A percentile compares a stretch with the other conserved stretches of the same genome.
Conservation (phyloP, 371 early-diverging fungal genomes). For the Mucor piriformis region DNA sequence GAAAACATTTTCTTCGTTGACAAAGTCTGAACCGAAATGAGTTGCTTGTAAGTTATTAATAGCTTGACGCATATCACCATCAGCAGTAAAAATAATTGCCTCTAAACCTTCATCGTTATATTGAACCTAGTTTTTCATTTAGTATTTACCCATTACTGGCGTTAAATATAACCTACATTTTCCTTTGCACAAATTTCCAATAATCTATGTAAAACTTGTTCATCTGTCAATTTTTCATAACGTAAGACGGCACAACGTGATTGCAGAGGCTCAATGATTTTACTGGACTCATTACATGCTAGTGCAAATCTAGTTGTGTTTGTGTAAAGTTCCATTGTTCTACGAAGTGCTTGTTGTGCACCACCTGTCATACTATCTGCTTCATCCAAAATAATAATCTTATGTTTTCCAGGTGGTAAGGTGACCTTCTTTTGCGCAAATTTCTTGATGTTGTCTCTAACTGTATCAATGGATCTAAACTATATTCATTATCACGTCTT, state of each 20-base stretch:
- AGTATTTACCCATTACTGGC: too few species aligned
- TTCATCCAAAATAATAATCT: conserved; percentile 98
- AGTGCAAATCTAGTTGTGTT: conserved; percentile 96
- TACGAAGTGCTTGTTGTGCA: conserved; percentile 96
- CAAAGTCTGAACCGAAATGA: conserved; percentile 78
- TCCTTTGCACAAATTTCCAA: conserved; percentile 85
- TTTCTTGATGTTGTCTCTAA: conserved; percentile 95
- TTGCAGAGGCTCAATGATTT: conserved; percentile 99
- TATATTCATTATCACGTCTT: not conserved
- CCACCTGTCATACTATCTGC: conserved; percentile 96
- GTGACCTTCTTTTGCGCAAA: conserved; percentile 98
- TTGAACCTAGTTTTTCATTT: conserved; percentile 76
- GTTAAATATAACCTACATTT: conserved; percentile 69
- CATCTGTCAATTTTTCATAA: conserved; percentile 78
- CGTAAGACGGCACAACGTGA: conserved; percentile 96
- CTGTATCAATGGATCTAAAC: conserved; percentile 98
- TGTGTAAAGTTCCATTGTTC: conserved; percentile 97
- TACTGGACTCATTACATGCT: conserved; percentile 96
- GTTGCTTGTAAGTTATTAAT: conserved; percentile 97
- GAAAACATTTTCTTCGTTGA: conserved; percentile 90
- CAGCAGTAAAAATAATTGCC: conserved; percentile 93
- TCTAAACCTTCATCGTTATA: conserved; percentile 88
- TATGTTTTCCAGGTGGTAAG: conserved; percentile 87
- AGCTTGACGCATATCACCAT: conserved; percentile 99
- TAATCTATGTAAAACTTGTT: conserved; percentile 79